Conservation (phyloP, 768 basidiomycete species). For the Calvatia gigantea region DNA sequence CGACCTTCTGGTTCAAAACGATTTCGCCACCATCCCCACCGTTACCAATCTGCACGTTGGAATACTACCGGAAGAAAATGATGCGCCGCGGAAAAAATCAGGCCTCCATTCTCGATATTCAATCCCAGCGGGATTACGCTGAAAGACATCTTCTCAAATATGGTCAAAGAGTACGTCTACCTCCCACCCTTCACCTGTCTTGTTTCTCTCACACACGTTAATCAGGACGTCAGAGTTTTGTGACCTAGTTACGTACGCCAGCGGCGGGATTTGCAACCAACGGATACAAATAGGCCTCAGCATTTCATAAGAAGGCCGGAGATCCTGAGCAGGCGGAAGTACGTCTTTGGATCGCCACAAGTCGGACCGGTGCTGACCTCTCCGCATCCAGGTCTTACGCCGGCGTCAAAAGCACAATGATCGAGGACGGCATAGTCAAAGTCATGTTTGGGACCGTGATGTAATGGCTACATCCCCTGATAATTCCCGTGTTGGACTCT, state of each 20-base stretch:
- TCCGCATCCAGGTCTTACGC: neutral
- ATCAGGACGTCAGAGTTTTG: slow-evolving; percentile 14
- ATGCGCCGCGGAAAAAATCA: neutral
- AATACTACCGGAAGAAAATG: slow-evolving; percentile 1
- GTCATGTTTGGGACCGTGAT: neutral
- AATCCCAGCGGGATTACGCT: slow-evolving; percentile 18
- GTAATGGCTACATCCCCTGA: neutral
- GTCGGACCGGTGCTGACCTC: neutral
- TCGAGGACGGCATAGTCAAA: neutral
- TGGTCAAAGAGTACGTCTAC: slow-evolving; percentile 14
- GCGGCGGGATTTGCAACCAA: slow-evolving; percentile 14
- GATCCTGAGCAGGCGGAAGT: slow-evolving; percentile 16
- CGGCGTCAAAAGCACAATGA: neutral
- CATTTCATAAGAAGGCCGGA: slow-evolving; percentile 15
- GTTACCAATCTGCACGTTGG: slow-evolving; percentile 7
- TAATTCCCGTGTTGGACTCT: neutral
- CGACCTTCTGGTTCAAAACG: slow-evolving; percentile 10
- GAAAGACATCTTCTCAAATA: slow-evolving; percentile 14
- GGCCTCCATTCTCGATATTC: neutral
- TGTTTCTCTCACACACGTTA: neutral
- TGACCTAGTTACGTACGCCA: slow-evolving; percentile 14
- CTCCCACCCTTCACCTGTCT: neutral
- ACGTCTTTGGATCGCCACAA: neutral
- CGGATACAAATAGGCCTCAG: slow-evolving; percentile 16
- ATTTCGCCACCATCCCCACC: slow-evolving; percentile 16